phyloP scores from a whole-genome alignment of 495 filamentous ascomycete species.

The Daldinia bambusicola region DNA sequence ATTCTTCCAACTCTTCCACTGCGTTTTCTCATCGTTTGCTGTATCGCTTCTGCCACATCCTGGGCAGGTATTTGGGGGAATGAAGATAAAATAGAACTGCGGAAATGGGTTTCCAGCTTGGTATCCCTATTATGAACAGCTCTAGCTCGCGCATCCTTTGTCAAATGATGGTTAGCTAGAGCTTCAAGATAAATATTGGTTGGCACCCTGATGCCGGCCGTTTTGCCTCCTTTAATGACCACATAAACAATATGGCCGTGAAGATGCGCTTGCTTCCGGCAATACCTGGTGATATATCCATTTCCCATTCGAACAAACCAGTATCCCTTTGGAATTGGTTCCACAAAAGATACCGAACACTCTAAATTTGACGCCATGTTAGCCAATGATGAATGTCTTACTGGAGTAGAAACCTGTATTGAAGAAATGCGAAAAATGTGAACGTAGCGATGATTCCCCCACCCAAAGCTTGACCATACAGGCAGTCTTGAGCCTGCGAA shows the following conservation, averaged over 20 bases:
- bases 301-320: constrained; percentile 53
- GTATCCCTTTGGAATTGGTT: constrained; percentile 50
- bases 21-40: constrained; percentile 47
- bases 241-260: constrained; percentile 48
- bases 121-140: constrained; percentile 47
- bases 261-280: constrained; percentile 49
- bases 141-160: constrained; percentile 41
- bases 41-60: constrained; percentile 37
- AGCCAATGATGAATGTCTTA: neutral
- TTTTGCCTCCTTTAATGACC: constrained; percentile 43
- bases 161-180: constrained; percentile 36
- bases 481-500: too few species aligned
- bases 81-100: constrained; percentile 36
- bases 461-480: neutral
- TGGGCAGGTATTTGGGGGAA: constrained; percentile 48
- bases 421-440: neutral
- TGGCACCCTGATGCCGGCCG: constrained; percentile 54
- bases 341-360: constrained; percentile 22
- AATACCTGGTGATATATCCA: constrained; percentile 52
- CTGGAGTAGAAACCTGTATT: neutral
- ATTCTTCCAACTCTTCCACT: constrained; percentile 53
- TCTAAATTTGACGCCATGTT: constrained; percentile 15
- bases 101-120: constrained; percentile 42
- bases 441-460: neutral
- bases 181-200: constrained; percentile 45